Percentiles rank a stretch among this genome's conserved stretches.
Evolutionary conservation across 2,329 filamentous ascomycete genomes (phyloP).

Genomic region (Monilinia laxa): DNA sequence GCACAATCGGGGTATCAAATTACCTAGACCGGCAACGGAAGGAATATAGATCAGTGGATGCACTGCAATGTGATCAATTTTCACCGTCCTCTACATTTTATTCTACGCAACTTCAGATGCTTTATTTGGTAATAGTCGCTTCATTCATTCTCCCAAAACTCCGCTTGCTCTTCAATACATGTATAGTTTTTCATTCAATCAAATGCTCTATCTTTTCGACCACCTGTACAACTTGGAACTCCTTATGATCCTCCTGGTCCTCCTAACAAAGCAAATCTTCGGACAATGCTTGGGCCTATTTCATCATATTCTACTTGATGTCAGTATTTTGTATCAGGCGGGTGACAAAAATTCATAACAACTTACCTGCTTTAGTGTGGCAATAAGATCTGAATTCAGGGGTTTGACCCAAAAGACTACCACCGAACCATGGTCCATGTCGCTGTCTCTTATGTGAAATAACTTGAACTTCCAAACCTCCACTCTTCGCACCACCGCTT

Average conservation of each 20-base stretch:
- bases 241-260: conserved; percentile 76
- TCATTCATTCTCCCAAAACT: conserved; percentile 12
- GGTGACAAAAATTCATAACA: neutral
- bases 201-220: conserved; percentile 11
- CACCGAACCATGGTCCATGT: conserved; percentile 98
- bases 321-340: neutral
- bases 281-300: conserved; percentile 92
- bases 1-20: neutral
- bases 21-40: neutral
- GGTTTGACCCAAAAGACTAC: conserved; percentile 92
- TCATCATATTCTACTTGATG: conserved; percentile 66
- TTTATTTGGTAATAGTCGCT: conserved; percentile 13
- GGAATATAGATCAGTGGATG: neutral
- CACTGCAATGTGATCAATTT: conserved; percentile 23
- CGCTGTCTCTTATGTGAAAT: conserved; percentile 97
- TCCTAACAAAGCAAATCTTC: conserved; percentile 89
- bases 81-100: conserved; percentile 1
- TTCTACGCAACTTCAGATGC: conserved; percentile 8
- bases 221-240: neutral
- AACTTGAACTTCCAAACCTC: conserved; percentile 93
- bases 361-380: conserved; percentile 72
- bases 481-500: conserved; percentile 85
- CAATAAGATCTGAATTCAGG: conserved; percentile 99
- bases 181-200: conserved; percentile 14
- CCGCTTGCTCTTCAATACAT: conserved; percentile 22